Percentiles rank a stretch among this genome's conserved stretches.
phyloP scores from a whole-genome alignment of 2,329 filamentous ascomycete species.

The Hypoxylon sp. region DNA sequence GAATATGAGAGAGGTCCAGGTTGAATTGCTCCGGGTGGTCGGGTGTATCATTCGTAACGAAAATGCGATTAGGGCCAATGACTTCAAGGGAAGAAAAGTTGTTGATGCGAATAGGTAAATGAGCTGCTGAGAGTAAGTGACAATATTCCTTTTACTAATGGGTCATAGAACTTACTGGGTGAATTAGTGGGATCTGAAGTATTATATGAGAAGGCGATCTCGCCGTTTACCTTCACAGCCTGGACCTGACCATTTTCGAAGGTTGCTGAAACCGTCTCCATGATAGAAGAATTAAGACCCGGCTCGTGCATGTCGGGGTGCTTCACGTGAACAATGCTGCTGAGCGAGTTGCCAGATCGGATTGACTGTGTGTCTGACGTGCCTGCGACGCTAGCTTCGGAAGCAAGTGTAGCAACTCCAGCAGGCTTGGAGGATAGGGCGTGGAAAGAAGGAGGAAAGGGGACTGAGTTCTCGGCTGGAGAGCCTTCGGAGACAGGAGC shows the following conservation, averaged over 20 bases:
- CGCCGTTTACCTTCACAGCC: slow-evolving; percentile 83
- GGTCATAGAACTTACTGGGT: slow-evolving; percentile 62
- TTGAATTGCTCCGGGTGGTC: slow-evolving; percentile 84
- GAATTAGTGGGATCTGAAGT: slow-evolving; percentile 62
- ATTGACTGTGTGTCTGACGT: slow-evolving; percentile 91
- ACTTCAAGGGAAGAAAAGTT: slow-evolving; percentile 91
- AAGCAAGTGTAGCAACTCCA: slow-evolving; percentile 69
- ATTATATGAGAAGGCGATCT: slow-evolving; percentile 91
- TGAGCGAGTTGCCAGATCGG: slow-evolving; percentile 86
- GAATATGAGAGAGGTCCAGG: slow-evolving; percentile 79
- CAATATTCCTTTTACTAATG: not conserved
- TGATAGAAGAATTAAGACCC: slow-evolving; percentile 88
- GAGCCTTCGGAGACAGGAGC: slow-evolving; percentile 54
- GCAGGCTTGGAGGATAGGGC: slow-evolving; percentile 60
- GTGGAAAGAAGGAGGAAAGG: slow-evolving; percentile 58
- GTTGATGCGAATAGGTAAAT: slow-evolving; percentile 83
- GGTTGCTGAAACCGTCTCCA: slow-evolving; percentile 89
- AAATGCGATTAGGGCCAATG: slow-evolving; percentile 93
- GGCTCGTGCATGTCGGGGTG: slow-evolving; percentile 86
- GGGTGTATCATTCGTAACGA: slow-evolving; percentile 77
- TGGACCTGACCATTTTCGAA: slow-evolving; percentile 82
- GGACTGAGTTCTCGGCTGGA: slow-evolving; percentile 54
- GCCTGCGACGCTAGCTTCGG: slow-evolving; percentile 71
- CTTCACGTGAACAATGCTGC: slow-evolving; percentile 76
- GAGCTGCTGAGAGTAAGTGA: slow-evolving; percentile 57